These are phyloP conservation scores for Cynara cardunculus DNA, from an alignment of 129 eudicot species.

Conservation along the genomic window DNA sequence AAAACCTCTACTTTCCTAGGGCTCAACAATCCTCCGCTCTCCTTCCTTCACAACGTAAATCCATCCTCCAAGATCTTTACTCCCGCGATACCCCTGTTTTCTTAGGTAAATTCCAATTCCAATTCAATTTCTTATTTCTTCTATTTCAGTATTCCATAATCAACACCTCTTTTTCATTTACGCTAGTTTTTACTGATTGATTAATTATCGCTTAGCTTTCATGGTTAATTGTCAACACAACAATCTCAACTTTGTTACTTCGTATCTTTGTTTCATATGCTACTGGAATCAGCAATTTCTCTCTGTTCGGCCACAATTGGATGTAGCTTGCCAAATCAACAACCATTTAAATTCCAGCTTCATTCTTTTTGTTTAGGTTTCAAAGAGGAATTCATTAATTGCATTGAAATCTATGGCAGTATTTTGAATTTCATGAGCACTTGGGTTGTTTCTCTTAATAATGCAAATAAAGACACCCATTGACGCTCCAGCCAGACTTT, in stretches of 20 bases:
- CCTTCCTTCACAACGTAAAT: conserved; percentile 63
- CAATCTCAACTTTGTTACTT: background rate
- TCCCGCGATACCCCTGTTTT: conserved; percentile 82
- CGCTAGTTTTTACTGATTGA: background rate
- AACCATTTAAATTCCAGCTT: background rate
- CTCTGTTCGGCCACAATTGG: background rate
- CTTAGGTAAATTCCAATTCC: conserved; percentile 44
- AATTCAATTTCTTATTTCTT: background rate
- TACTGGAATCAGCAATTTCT: background rate
- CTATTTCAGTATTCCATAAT: background rate
- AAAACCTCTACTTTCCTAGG: conserved; percentile 81
- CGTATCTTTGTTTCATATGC: background rate
- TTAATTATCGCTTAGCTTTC: background rate
- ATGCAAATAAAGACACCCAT: background rate
- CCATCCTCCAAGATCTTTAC: conserved; percentile 78
- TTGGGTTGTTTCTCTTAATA: background rate
- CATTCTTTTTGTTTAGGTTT: background rate
- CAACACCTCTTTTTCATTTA: background rate
- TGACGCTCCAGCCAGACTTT: background rate
- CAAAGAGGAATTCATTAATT: background rate
- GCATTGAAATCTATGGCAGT: background rate
- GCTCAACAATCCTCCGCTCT: conserved; percentile 67
- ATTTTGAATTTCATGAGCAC: background rate
- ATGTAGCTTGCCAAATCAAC: background rate
- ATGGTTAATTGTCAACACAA: background rate